These are phyloP conservation scores for Nepenthes gracilis DNA, from an alignment of 148 eudicot genomes.

Conservation along the genomic window DNA sequence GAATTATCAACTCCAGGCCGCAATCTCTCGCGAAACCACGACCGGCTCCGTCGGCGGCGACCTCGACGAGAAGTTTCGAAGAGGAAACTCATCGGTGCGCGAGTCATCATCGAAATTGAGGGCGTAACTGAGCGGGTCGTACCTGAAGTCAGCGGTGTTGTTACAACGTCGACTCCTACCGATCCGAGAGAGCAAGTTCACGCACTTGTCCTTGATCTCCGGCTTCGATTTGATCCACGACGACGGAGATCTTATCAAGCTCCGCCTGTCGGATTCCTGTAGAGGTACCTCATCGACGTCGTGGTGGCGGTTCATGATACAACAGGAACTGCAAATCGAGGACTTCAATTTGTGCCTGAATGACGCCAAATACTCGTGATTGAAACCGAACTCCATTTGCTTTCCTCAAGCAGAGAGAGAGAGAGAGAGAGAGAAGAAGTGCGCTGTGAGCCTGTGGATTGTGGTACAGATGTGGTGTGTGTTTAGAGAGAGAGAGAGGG, in stretches of 20 bases:
- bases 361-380: conserved; percentile 13
- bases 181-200: conserved; percentile 17
- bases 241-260: conserved; percentile 4
- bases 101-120: conserved; percentile 40
- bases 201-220: conserved; percentile 16
- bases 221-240: conserved; percentile 19
- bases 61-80: conserved; percentile 24
- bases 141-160: conserved; percentile 32
- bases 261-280: neutral
- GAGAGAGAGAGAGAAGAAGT: neutral
- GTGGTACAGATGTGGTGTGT: neutral
- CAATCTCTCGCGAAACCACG: conserved; percentile 12
- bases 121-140: conserved; percentile 56
- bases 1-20: conserved; percentile 16
- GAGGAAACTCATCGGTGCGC: conserved; percentile 15
- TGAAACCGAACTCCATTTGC: conserved; percentile 17
- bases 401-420: neutral
- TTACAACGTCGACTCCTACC: conserved; percentile 17
- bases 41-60: conserved; percentile 23
- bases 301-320: conserved; percentile 3
- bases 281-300: too few species aligned
- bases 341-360: conserved; percentile 17
- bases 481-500: too few species aligned
- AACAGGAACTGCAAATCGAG: conserved; percentile 14
- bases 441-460: neutral